Base-by-base conservation (phyloP, 257 asterid species). In the Cynanchum wilfordii region DNA sequence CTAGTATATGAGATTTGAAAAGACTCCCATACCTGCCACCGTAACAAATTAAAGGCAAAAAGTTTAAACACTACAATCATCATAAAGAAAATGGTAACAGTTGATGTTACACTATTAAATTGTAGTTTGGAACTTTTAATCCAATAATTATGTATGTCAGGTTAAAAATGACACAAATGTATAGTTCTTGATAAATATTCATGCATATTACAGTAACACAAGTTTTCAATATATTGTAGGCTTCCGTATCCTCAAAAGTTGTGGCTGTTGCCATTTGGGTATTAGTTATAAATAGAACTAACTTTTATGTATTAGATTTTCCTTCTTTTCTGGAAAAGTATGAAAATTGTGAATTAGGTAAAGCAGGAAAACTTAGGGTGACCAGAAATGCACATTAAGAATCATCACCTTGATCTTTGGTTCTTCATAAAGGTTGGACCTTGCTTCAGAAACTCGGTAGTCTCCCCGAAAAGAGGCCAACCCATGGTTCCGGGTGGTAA, bases 401-500 rank as follows among this genome's bases (percentile, higher is more conserved):
- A 73, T 33, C 56, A 33, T 71, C 68, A 95, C 98, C 98, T 95
- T 79, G 97, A 79, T 89, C 97, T 90, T 81, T 95, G 95, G 79
- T 77, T 88, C 79, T 81, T 92, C 99, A 95, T 90, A 85, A 95
- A 95, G 76, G 70, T 82, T 38, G 99, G 99, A 13, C 99, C 99
- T 70, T 86, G 99, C 69, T 90, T 95, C 1, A 95, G 88, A 81
- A 95, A 95, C 85, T 90, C 99, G 1, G 99, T 89, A 4, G 99
- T 95, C 80, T 95, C 99, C 54, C 99, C 99, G 60, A 95, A 88
- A 73, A 95, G 82, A 40, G 98, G 99, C 99, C 99, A 95, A 17
- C 99, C 99, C 99, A 92, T 95, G 75, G 97, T 92, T 42, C 99
- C 99, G 40, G 96, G 98, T 16, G 99, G 99, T 69, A 95, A 78